phyloP scores from a whole-genome alignment of 2,329 filamentous ascomycete species.

The Ascochyta viciae-villosae region DNA sequence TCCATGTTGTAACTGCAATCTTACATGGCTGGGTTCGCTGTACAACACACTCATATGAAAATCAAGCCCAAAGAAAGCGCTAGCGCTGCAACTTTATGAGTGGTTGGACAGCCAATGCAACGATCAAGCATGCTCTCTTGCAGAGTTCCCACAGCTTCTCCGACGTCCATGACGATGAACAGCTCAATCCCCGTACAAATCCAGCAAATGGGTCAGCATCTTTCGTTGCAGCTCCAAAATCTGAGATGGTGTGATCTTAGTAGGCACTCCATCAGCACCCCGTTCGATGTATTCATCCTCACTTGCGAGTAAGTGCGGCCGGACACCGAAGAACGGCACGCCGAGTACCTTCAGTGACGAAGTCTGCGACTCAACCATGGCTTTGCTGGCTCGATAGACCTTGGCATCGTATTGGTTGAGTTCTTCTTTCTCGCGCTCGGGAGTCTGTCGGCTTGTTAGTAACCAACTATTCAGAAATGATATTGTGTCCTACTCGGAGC shows the following conservation, averaged over 20 bases:
- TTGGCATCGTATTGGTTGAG: slow-evolving; percentile 67
- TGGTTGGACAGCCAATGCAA: background rate
- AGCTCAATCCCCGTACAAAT: slow-evolving; percentile 36
- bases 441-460: slow-evolving; percentile 41
- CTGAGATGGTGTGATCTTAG: slow-evolving; percentile 37
- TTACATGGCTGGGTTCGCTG: background rate
- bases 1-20: background rate
- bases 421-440: slow-evolving; percentile 61
- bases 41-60: too few relatives aligned
- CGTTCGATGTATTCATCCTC: slow-evolving; percentile 25
- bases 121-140: background rate
- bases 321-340: slow-evolving; percentile 44
- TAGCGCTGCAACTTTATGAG: too few relatives aligned
- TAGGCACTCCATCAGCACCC: slow-evolving; percentile 1
- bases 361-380: slow-evolving; percentile 67
- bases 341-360: slow-evolving; percentile 62
- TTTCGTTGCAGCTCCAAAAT: slow-evolving; percentile 43
- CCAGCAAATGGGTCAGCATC: slow-evolving; percentile 46
- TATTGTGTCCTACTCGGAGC: slow-evolving; percentile 28
- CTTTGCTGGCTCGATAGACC: slow-evolving; percentile 64
- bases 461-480: background rate
- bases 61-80: too few relatives aligned
- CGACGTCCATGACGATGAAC: background rate
- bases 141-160: too few relatives aligned
- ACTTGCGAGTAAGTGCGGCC: slow-evolving; percentile 31